Percentiles rank a stretch among this genome's conserved stretches.
These are phyloP conservation scores for Colletotrichum nymphaeae DNA, from an alignment of 2,329 filamentous ascomycete species.

Conservation along the genomic window DNA sequence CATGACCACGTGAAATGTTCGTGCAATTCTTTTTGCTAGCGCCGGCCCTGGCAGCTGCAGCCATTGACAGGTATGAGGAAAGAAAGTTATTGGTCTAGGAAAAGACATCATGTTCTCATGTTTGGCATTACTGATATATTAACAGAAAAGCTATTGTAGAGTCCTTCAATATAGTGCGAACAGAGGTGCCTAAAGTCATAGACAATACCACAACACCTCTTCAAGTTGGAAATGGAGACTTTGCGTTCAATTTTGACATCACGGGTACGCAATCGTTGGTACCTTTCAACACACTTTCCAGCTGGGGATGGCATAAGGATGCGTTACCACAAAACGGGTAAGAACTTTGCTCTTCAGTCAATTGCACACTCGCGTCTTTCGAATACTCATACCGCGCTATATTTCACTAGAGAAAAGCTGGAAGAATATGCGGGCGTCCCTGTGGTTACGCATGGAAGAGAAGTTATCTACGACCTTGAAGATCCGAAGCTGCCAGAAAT, in stretches of 20 bases:
- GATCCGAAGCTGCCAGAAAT: too few species aligned
- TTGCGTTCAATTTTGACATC: slow-evolving; percentile 58
- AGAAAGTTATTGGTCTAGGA: too few species aligned
- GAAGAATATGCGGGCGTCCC: too few species aligned
- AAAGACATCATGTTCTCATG: not conserved
- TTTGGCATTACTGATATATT: not conserved
- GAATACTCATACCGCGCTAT: too few species aligned
- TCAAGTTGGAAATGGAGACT: slow-evolving; percentile 61
- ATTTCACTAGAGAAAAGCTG: too few species aligned
- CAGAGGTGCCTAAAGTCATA: too few species aligned
- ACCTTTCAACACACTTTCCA: slow-evolving; percentile 57
- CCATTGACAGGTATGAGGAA: not conserved
- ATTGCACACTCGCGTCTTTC: too few species aligned
- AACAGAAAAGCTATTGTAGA: not conserved
- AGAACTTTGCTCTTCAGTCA: slow-evolving; percentile 6
- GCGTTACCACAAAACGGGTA: slow-evolving; percentile 50
- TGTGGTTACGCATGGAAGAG: too few species aligned
- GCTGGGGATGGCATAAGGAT: slow-evolving; percentile 62
- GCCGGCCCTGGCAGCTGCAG: not conserved
- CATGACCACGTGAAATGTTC: not conserved
- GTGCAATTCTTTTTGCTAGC: not conserved
- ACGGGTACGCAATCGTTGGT: slow-evolving; percentile 57
- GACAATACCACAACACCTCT: slow-evolving; percentile 40
- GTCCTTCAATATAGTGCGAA: not conserved
- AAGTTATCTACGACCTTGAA: too few species aligned